phyloP scores from a whole-genome alignment of 345 rosid species.

The Eucalyptus sideroxylon region DNA sequence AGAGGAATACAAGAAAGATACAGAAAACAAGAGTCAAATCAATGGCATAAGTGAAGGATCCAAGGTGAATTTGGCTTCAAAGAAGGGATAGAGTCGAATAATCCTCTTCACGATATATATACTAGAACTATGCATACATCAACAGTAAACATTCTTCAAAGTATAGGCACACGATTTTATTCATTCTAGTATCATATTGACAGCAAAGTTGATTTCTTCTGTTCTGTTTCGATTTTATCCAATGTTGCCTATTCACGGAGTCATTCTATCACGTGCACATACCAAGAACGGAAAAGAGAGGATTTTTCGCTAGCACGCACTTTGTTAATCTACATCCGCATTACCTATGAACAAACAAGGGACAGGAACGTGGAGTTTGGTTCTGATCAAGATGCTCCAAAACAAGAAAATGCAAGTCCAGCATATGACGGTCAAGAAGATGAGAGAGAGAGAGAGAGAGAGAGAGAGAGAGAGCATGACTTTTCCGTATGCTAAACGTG shows the following conservation, averaged over 20 bases:
- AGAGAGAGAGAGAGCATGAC: not conserved
- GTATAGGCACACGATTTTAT: not conserved
- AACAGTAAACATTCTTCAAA: not conserved
- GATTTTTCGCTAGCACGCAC: not conserved
- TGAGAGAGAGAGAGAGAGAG: no score
- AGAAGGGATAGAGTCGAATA: not conserved
- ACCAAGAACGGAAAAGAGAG: not conserved
- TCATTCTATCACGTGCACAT: not conserved
- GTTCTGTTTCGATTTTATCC: not conserved
- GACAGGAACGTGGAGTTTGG: not conserved
- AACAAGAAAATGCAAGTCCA: not conserved
- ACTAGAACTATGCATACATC: not conserved
- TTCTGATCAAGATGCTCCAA: not conserved
- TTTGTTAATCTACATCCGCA: not conserved
- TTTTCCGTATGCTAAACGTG: not conserved
- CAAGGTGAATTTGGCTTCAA: not conserved
- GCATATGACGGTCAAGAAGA: not conserved
- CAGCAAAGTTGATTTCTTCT: not conserved
- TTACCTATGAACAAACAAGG: not conserved
- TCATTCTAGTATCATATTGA: not conserved
- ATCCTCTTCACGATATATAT: not conserved
- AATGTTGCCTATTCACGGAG: not conserved
- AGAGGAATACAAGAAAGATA: not conserved
- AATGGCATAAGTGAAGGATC: not conserved
- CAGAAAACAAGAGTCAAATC: not conserved